phyloP scores from a whole-genome alignment of 805 yeast species.

The Saccharomycopsis amapae region DNA sequence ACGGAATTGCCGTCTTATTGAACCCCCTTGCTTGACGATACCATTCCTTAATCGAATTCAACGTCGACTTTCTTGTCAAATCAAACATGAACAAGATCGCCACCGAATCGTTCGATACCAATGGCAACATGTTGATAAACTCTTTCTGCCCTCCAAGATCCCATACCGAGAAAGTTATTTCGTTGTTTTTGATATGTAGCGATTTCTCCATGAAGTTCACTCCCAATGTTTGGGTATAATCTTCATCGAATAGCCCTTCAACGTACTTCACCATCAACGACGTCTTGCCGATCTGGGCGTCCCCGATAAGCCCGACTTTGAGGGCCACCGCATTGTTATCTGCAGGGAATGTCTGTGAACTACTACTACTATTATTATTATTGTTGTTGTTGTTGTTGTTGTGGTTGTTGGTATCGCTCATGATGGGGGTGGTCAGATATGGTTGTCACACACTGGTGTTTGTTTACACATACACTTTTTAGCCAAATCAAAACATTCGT shows the following conservation, averaged over 20 bases:
- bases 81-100: constrained; percentile 89
- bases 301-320: constrained; percentile 91
- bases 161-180: constrained; percentile 88
- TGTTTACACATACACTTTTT: too few relatives aligned
- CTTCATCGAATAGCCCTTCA: constrained; percentile 89
- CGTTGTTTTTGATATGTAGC: constrained; percentile 76
- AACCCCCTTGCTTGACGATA: constrained; percentile 85
- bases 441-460: too few relatives aligned
- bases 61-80: constrained; percentile 75
- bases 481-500: too few relatives aligned
- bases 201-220: constrained; percentile 92
- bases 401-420: background rate
- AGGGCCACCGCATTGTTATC: constrained; percentile 46
- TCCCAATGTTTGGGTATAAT: constrained; percentile 88
- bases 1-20: constrained; percentile 85
- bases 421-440: constrained; percentile 1
- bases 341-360: constrained; percentile 6
- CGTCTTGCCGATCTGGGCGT: constrained; percentile 93
- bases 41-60: constrained; percentile 91
- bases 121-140: constrained; percentile 89
- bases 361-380: too few relatives aligned
- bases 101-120: constrained; percentile 87
- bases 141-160: constrained; percentile 95
- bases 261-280: constrained; percentile 95
- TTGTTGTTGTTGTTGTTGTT: background rate